Evolutionary conservation across 257 asterid species (phyloP), one percentile per base, ranked within the genome.

Genomic region (Scutellaria barbata): DNA sequence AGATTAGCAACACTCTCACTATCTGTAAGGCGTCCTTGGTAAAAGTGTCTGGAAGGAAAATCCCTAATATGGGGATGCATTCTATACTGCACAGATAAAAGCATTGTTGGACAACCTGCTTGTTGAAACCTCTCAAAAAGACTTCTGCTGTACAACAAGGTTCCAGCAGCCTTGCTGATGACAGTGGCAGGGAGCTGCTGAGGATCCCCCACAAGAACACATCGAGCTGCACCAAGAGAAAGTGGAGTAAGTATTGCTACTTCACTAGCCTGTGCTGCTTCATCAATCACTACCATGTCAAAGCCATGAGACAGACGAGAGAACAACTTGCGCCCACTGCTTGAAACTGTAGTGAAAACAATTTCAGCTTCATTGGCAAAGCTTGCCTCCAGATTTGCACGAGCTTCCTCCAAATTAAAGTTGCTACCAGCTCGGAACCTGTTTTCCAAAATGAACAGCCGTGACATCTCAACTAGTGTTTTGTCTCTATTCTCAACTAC

Each of bases 141-240:
- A 68, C 99, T 94, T 82, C 99, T 79, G 85, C 97, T 94, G 79
- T 94, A 94, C 80, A 94, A 69, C 84, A 94, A 81, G 13, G 99
- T 94, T 70, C 99, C 99, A 25, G 96, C 99, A n/a, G 96, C 99
- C 81, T 94, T 94, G 80, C 99, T 94, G 78, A 94, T 91, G 10
- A 94, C 99, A n/a, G 99, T 91, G 52, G 99, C 99, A 37, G 99
- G 99, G 53, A 94, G 98, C 84, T 94, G 99, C 82, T 94, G 99
- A 1, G 98, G 99, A 51, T 94, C 99, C 63, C 99, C 99, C 40
- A 94, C 99, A 71, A 94, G 96, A 62, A 94, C 99, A 79, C 99
- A 94, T 3, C 99, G 92, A 42, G 99, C 98, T 13, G 98, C 99
- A 58, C 99, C 99, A 12, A 94, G 95, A 65, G 98, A 78, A 55